Base-by-base conservation (phyloP, 2,329 filamentous ascomycete genomes). In the Calycina marina region DNA sequence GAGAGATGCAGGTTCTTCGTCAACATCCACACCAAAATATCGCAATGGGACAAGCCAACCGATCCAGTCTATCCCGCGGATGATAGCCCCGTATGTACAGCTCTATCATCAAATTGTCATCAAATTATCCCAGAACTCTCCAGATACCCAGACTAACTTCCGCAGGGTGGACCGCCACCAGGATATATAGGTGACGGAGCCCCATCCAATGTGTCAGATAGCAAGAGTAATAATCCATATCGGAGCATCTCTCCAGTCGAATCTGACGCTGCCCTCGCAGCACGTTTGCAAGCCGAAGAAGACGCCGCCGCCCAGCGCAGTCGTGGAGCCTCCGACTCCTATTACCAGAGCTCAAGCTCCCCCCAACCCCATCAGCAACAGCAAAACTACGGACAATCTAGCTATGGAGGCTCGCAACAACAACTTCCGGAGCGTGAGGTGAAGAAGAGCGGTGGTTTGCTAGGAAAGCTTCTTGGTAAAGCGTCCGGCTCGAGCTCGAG, bases 21-120 rank as follows among this genome's bases (percentile, higher is more conserved):
- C 39, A 90, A 94, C 60, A 71, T 80, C 39, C 71, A 76, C 56
- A 93, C 85, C 42, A 90, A 90, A 50, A 68, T 79, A 52, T 93
- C 86, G 4, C 80, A 88, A 66, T 94, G 86, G 86, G 80, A 93
- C 4, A 77, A 72, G 45, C 85, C 85, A 12, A 82, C 74, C 22
- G 66, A 66, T 32, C 76, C 80, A 26, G 72, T 73, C 32, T 68
- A 70, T 42, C 63, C 68, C 11, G 71, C 72, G 30, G n/a, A n/a
- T n/a, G n/a, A n/a, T n/a, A n/a, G n/a, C n/a, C n/a, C n/a, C n/a
- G n/a, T n/a, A n/a, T n/a, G n/a, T n/a, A n/a, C n/a, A n/a, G n/a
- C n/a, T n/a, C n/a, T n/a, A n/a, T n/a, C n/a, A n/a, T n/a, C n/a
- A n/a, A n/a, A n/a, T n/a, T n/a, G n/a, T n/a, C n/a, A n/a, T n/a